These are phyloP conservation scores for Debaryomyces coudertii DNA, from an alignment of 1,139 yeast species.

Conservation along the genomic window DNA sequence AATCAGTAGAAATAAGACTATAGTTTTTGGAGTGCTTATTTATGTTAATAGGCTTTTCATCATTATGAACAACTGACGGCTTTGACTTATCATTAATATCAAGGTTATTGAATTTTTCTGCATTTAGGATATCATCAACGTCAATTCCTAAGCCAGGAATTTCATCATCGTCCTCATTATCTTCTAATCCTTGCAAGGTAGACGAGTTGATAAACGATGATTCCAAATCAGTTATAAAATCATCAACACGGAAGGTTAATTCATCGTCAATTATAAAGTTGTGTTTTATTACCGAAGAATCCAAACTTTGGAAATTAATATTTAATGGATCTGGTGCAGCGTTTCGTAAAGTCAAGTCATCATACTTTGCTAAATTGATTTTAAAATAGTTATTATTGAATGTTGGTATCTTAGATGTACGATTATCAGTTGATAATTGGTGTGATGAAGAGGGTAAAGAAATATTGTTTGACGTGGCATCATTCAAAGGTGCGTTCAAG, in stretches of 20 bases:
- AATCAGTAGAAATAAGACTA: slow-evolving; percentile 14
- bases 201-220: slow-evolving; percentile 20
- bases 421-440: slow-evolving; percentile 17
- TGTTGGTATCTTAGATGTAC: slow-evolving; percentile 33
- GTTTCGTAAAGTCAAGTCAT: background rate
- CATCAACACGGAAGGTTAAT: slow-evolving; percentile 43
- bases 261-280: slow-evolving; percentile 37
- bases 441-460: background rate
- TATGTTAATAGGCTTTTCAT: slow-evolving; percentile 1
- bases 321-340: slow-evolving; percentile 8
- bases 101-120: slow-evolving; percentile 45
- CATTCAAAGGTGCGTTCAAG: slow-evolving; percentile 4
- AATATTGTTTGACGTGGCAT: background rate
- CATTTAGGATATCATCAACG: slow-evolving; percentile 48
- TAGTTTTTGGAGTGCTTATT: slow-evolving; percentile 10
- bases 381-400: slow-evolving; percentile 45
- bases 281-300: slow-evolving; percentile 28
- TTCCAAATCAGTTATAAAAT: slow-evolving; percentile 39
- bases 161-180: slow-evolving; percentile 41
- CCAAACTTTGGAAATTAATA: slow-evolving; percentile 20
- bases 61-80: slow-evolving; percentile 11
- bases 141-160: slow-evolving; percentile 49
- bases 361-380: slow-evolving; percentile 27
- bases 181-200: slow-evolving; percentile 28
- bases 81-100: slow-evolving; percentile 22